phyloP scores from a whole-genome alignment of 73 alveolate species.

The Stentor roeselii region DNA sequence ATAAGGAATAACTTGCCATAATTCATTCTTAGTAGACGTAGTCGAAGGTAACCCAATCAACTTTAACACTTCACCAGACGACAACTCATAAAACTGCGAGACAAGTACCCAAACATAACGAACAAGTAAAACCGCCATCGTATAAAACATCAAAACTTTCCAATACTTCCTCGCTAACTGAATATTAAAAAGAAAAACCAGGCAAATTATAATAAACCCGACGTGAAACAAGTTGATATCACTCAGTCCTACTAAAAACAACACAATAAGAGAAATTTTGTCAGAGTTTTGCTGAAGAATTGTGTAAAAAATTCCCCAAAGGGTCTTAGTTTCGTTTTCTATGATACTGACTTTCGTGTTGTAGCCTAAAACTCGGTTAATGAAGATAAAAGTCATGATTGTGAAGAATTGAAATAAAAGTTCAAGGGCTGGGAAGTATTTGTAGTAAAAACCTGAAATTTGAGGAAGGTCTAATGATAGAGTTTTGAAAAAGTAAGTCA shows the following conservation, averaged over 20 bases:
- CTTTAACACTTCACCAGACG: neutral
- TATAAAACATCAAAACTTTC: slow-evolving; percentile 17
- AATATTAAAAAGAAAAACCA: neutral
- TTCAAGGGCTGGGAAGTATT: neutral
- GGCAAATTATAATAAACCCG: slow-evolving; percentile 14
- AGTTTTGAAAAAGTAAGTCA: neutral
- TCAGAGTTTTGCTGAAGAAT: slow-evolving; percentile 2
- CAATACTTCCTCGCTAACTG: slow-evolving; percentile 13
- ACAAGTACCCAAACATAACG: neutral
- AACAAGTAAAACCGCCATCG: neutral
- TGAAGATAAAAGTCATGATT: neutral
- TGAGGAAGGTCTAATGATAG: neutral
- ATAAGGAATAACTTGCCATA: neutral
- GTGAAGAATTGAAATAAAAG: neutral
- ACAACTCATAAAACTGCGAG: neutral
- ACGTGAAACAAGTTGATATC: neutral
- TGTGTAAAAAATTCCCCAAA: neutral
- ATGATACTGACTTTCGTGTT: neutral
- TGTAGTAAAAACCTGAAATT: neutral
- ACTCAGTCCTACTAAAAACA: slow-evolving; percentile 5
- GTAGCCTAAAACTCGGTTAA: neutral
- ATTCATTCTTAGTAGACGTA: neutral
- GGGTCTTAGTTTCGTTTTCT: neutral
- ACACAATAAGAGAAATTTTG: neutral
- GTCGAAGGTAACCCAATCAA: neutral